phyloP scores from a whole-genome alignment of 1,284 basidiomycete species.

The Sporisorium exsertum region DNA sequence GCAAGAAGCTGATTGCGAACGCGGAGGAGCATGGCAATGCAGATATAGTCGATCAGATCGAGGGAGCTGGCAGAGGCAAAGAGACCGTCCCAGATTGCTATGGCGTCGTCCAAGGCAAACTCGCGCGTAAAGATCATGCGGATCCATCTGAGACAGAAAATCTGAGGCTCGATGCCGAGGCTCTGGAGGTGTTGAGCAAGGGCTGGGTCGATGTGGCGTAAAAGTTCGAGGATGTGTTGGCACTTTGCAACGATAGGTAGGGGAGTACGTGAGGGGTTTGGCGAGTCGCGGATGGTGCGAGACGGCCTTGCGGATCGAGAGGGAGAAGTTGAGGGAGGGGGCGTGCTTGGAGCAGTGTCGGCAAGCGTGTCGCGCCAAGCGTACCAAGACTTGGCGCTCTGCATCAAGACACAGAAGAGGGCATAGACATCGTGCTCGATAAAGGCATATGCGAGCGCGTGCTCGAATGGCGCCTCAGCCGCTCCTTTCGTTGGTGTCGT shows the following conservation, averaged over 20 bases:
- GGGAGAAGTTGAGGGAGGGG: conserved; percentile 8
- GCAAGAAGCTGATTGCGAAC: conserved; percentile 59
- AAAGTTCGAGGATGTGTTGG: conserved; percentile 40
- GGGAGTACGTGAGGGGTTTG: background rate
- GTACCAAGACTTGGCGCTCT: conserved; percentile 54
- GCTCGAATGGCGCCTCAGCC: conserved; percentile 28
- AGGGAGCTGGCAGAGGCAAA: conserved; percentile 51
- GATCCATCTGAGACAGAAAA: conserved; percentile 65
- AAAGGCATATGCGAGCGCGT: conserved; percentile 39
- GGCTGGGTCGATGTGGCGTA: conserved; percentile 49
- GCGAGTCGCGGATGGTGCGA: background rate
- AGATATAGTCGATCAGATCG: conserved; percentile 59
- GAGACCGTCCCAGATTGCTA: conserved; percentile 66
- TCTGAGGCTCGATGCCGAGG: conserved; percentile 63
- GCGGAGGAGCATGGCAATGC: conserved; percentile 64
- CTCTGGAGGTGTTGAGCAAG: conserved; percentile 55
- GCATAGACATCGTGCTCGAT: conserved; percentile 61
- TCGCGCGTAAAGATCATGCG: conserved; percentile 64
- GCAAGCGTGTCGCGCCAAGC: conserved; percentile 44
- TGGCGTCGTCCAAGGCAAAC: conserved; percentile 50
- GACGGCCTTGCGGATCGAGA: conserved; percentile 6
- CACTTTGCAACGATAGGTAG: conserved; percentile 50
- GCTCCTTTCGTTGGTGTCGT: background rate
- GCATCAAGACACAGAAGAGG: conserved; percentile 59
- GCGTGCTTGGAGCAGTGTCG: background rate